A percentile compares a stretch with the other conserved stretches of the same genome.
Evolutionary conservation across 75 land plant species (phyloP).

Genomic region (Pinus tabuliformis): DNA sequence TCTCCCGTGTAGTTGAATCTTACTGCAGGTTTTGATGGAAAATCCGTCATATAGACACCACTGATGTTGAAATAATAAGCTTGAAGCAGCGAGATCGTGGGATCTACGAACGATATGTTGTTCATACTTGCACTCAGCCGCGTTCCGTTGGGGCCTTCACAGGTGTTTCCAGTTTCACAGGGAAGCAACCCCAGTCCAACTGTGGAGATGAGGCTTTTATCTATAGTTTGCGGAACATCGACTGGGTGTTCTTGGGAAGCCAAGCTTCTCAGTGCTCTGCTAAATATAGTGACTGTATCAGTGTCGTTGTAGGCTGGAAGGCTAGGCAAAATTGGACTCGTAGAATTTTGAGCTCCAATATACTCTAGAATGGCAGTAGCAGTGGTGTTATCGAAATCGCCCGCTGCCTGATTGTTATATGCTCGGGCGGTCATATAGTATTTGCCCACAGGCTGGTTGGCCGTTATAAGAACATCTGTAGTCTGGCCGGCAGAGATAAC

Average conservation of each 20-base stretch:
- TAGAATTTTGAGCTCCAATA: background rate
- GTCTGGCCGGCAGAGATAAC: slow-evolving; percentile 5
- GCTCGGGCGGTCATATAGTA: slow-evolving; percentile 28
- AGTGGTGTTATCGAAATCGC: slow-evolving; percentile 35
- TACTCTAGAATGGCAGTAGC: slow-evolving; percentile 24
- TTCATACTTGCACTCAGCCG: slow-evolving; percentile 15
- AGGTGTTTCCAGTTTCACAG: background rate
- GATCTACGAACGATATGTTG: slow-evolving; percentile 21
- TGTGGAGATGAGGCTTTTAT: slow-evolving; percentile 48
- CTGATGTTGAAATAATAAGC: slow-evolving; percentile 10
- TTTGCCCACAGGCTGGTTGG: slow-evolving; percentile 23
- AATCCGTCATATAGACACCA: slow-evolving; percentile 17
- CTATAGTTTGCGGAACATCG: background rate
- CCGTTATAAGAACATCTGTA: slow-evolving; percentile 33
- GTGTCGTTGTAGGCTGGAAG: slow-evolving; percentile 53
- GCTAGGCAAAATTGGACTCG: background rate
- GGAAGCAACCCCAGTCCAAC: slow-evolving; percentile 46
- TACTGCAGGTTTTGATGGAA: slow-evolving; percentile 17
- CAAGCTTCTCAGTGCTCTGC: slow-evolving; percentile 31
- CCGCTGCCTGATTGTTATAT: slow-evolving; percentile 12
- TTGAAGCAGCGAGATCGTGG: slow-evolving; percentile 29
- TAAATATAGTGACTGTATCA: slow-evolving; percentile 22
- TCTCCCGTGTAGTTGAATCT: slow-evolving; percentile 21
- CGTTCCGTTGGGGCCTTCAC: slow-evolving; percentile 12
- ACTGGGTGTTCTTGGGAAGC: slow-evolving; percentile 6